Percentiles rank a stretch among this genome's conserved stretches.
phyloP scores from a whole-genome alignment of 108 stramenopile genomes.

The Fistulifera pelliculosa region DNA sequence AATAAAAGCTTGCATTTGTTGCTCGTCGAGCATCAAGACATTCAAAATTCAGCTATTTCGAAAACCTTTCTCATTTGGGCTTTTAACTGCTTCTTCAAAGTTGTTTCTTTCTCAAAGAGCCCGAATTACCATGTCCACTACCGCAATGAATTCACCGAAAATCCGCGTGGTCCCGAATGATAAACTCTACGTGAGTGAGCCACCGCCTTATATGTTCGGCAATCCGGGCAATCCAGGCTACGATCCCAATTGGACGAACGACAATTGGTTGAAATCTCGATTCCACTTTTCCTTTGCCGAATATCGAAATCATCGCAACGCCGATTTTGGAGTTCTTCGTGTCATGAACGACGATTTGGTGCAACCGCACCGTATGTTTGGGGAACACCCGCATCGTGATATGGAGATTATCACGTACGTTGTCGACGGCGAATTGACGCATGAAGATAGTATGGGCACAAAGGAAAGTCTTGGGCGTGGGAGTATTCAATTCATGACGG shows the following conservation, averaged over 20 bases:
- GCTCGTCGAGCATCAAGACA: no score
- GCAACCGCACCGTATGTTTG: constrained; percentile 70
- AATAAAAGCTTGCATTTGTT: no score
- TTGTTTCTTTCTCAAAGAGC: no score
- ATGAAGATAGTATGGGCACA: constrained; percentile 73
- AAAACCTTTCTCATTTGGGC: no score
- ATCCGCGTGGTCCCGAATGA: constrained; percentile 24
- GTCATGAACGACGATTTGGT: constrained; percentile 87
- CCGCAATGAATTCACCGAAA: neutral
- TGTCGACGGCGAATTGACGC: constrained; percentile 58
- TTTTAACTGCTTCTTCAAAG: no score
- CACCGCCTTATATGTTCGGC: constrained; percentile 59
- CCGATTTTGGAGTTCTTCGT: constrained; percentile 59
- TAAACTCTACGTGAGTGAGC: constrained; percentile 55
- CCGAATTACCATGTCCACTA: no score
- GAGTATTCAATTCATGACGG: constrained; percentile 74
- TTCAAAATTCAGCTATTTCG: no score
- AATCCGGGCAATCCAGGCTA: constrained; percentile 32
- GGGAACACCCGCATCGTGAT: constrained; percentile 65
- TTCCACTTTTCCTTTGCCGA: constrained; percentile 88
- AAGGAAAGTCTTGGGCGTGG: constrained; percentile 66
- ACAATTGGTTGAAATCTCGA: constrained; percentile 76
- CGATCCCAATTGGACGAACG: constrained; percentile 44
- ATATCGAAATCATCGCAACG: constrained; percentile 44
- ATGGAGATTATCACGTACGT: constrained; percentile 80